phyloP scores from a whole-genome alignment of 2,329 filamentous ascomycete species.

The Penicillium sp. region DNA sequence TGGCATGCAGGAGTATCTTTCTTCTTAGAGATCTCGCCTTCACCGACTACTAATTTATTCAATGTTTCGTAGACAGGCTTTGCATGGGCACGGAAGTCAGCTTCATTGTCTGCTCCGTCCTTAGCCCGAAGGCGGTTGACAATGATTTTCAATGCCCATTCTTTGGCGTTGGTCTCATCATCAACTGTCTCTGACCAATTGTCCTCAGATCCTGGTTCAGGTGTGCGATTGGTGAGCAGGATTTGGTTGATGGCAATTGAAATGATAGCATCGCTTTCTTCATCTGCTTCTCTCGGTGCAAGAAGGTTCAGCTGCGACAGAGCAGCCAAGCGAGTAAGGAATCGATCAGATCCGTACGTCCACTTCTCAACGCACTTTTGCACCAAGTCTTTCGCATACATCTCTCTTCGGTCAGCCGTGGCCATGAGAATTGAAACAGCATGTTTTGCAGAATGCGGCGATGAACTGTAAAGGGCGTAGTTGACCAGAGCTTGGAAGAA shows the following conservation, averaged over 20 bases:
- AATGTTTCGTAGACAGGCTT: slow-evolving; percentile 74
- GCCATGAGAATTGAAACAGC: slow-evolving; percentile 87
- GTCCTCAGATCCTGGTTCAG: slow-evolving; percentile 52
- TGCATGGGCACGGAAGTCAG: slow-evolving; percentile 53
- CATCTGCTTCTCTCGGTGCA: slow-evolving; percentile 68
- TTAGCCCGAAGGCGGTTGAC: slow-evolving; percentile 78
- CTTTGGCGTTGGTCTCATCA: slow-evolving; percentile 79
- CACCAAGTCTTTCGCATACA: slow-evolving; percentile 80
- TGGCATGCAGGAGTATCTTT: slow-evolving; percentile 74
- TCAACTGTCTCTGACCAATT: slow-evolving; percentile 72
- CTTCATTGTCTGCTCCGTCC: slow-evolving; percentile 46
- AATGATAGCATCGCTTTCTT: slow-evolving; percentile 72
- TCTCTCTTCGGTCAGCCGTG: slow-evolving; percentile 71
- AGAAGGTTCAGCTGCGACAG: slow-evolving; percentile 70
- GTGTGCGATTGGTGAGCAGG: slow-evolving; percentile 65
- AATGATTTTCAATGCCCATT: slow-evolving; percentile 77
- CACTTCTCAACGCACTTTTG: slow-evolving; percentile 72
- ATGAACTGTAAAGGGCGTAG: slow-evolving; percentile 79
- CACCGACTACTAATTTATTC: slow-evolving; percentile 68
- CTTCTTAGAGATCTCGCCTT: slow-evolving; percentile 76
- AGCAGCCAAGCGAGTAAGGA: slow-evolving; percentile 58
- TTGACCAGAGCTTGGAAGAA: slow-evolving; percentile 77
- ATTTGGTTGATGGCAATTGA: slow-evolving; percentile 74
- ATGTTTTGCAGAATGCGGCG: slow-evolving; percentile 84
- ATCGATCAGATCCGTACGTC: slow-evolving; percentile 69